Percentiles rank a stretch among this genome's conserved stretches.
Conservation (phyloP, 345 rosid genomes). For the Eucalyptus curtisii region DNA sequence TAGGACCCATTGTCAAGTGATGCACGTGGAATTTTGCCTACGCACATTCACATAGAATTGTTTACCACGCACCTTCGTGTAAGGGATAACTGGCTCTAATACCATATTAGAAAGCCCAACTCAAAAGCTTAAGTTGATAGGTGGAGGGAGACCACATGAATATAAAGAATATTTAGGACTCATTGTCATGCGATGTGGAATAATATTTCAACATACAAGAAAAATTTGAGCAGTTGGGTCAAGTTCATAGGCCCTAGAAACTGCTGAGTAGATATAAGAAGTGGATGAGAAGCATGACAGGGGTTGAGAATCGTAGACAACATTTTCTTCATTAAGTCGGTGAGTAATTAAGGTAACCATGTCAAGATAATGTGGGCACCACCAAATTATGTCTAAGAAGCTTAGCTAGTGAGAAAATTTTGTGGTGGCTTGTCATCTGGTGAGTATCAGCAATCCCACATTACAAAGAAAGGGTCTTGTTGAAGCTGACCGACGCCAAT, state of each 20-base stretch:
- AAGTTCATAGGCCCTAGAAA: neutral
- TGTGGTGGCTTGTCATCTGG: neutral
- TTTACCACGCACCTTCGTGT: too few species aligned
- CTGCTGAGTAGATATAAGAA: neutral
- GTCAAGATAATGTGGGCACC: neutral
- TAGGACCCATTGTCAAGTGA: too few species aligned
- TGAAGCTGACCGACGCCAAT: neutral
- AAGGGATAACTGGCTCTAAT: too few species aligned
- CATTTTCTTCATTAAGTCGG: neutral
- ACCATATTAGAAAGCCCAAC: too few species aligned
- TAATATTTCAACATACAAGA: neutral
- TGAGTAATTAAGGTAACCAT: neutral
- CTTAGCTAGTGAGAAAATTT: neutral
- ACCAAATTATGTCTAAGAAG: neutral
- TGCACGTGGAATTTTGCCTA: too few species aligned
- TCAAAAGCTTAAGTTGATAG: too few species aligned
- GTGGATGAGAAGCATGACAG: neutral
- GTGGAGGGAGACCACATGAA: too few species aligned
- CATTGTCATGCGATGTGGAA: too few species aligned
- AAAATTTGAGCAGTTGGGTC: neutral
- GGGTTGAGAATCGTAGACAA: neutral
- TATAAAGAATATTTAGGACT: too few species aligned
- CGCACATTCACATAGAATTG: too few species aligned
- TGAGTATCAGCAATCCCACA: neutral
- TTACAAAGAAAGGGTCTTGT: neutral